Conservation (phyloP, 148 eudicot genomes). For the Bassia scoparia region DNA sequence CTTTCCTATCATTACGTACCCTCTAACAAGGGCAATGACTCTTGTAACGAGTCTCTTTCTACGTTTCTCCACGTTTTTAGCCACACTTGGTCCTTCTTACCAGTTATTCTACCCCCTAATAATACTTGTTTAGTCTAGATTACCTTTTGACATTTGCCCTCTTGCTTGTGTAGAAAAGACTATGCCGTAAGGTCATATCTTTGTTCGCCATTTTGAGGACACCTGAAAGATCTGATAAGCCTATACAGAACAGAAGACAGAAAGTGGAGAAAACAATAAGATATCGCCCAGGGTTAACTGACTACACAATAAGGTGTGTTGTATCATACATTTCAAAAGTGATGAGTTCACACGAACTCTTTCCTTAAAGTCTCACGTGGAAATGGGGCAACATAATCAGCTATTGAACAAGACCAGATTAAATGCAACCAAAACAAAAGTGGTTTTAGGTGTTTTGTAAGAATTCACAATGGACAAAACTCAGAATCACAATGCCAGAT, state of each 20-base stretch:
- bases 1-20: neutral
- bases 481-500: too few relatives aligned
- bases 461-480: neutral
- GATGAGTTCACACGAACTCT: neutral
- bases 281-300: neutral
- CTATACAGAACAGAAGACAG: neutral
- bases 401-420: neutral
- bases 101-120: neutral
- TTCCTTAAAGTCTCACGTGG: too few relatives aligned
- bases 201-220: neutral
- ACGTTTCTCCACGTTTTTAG: neutral
- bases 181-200: neutral
- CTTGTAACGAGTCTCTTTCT: neutral
- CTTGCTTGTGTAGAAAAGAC: neutral
- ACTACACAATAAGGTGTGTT: neutral
- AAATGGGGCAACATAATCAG: neutral
- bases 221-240: neutral
- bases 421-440: neutral
- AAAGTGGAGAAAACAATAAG: neutral
- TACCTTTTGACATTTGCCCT: neutral
- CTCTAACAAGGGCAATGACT: conserved; percentile 5
- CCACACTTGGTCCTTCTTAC: neutral
- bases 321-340: too few relatives aligned
- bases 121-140: neutral
- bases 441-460: neutral